Base-by-base conservation (phyloP, 768 basidiomycete genomes). In the Psilocybe cyanescens region DNA sequence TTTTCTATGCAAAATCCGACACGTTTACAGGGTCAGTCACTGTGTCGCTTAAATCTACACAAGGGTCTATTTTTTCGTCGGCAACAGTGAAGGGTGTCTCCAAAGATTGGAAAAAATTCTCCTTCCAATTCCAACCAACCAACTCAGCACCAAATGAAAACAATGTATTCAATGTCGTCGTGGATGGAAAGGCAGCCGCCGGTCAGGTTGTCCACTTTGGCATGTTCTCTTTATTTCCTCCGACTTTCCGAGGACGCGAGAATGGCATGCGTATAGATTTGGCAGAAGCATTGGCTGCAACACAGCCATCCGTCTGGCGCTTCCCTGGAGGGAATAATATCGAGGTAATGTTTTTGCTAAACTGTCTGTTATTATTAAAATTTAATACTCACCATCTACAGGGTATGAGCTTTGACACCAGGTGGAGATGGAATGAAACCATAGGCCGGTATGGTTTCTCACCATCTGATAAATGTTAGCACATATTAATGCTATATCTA, bases 351-450 rank as follows among this genome's bases (percentile, higher is more conserved):
- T 45, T 37, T 57, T 0, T 30, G 44, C 14, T 28, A 7, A 24
- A 24, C 24, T 24, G 24, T 24, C 24, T 24, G 24, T 24, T 24
- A 24, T 24, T 24, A 24, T 24, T 24, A 24, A 24, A 24, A 24
- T 24, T 24, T 24, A 24, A 24, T 24, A 48, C n/a, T 12, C 29
- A 4, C 14, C 41, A 39, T n/a, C 5, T n/a, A 41, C 58, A 86
- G 83, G 86, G 86, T 24, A 70, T 76, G 67, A 80, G 76, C 11
- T 67, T 74, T 57, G 78, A 70, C 28, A 76, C 78, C 0, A 73
- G 86, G n/a, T 88, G 86, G 86, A 76, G 80, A 68, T 87, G 86
- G 86, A 83, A 86, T 60, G 76, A 78, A 17, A 86, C 86, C 6
- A 74, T 88, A 35, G 85, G 86, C 9, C 76, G 81, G 35, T 75